A percentile compares a stretch with the other conserved stretches of the same genome.
These are phyloP conservation scores for Fusarium veterinarium DNA, from an alignment of 2,329 filamentous ascomycete genomes.

Conservation along the genomic window DNA sequence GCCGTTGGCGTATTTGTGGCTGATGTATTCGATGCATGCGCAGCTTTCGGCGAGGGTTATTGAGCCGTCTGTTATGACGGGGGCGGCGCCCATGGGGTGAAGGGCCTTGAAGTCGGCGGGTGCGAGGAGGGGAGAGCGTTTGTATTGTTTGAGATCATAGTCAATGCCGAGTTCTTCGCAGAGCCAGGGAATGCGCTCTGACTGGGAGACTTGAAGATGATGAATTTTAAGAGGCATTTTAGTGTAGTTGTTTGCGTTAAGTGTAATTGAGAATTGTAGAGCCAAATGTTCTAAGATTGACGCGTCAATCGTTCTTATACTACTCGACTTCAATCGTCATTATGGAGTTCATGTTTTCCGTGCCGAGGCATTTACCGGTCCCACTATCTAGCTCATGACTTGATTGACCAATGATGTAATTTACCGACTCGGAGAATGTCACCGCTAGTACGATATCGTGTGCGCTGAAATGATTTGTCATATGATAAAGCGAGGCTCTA, in stretches of 20 bases:
- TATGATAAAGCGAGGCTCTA: not conserved
- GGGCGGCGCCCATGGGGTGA: slow-evolving; percentile 66
- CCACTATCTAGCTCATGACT: not conserved
- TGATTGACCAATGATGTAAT: not conserved
- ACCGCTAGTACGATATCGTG: not conserved
- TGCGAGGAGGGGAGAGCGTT: slow-evolving; percentile 31
- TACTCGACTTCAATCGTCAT: not conserved
- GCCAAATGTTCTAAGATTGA: not conserved
- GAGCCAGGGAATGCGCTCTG: slow-evolving; percentile 72
- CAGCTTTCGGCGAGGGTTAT: slow-evolving; percentile 67
- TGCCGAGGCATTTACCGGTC: slow-evolving; percentile 27
- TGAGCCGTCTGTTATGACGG: slow-evolving; percentile 67
- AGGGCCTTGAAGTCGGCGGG: slow-evolving; percentile 40
- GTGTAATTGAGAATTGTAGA: not conserved
- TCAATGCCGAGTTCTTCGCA: slow-evolving; percentile 71
- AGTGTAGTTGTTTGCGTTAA: no score
- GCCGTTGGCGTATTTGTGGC: slow-evolving; percentile 63
- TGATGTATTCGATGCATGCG: slow-evolving; percentile 72
- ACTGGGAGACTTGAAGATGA: slow-evolving; percentile 69
- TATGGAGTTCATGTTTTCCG: slow-evolving; percentile 2
- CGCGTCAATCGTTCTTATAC: slow-evolving; percentile 9
- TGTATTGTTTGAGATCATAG: slow-evolving; percentile 54
- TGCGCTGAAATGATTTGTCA: not conserved
- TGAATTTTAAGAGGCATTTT: slow-evolving; percentile 56
- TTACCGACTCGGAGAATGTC: slow-evolving; percentile 13